These are phyloP conservation scores for Pseudocercospora macadamiae DNA, from an alignment of 2,329 filamentous ascomycete genomes.

Conservation along the genomic window DNA sequence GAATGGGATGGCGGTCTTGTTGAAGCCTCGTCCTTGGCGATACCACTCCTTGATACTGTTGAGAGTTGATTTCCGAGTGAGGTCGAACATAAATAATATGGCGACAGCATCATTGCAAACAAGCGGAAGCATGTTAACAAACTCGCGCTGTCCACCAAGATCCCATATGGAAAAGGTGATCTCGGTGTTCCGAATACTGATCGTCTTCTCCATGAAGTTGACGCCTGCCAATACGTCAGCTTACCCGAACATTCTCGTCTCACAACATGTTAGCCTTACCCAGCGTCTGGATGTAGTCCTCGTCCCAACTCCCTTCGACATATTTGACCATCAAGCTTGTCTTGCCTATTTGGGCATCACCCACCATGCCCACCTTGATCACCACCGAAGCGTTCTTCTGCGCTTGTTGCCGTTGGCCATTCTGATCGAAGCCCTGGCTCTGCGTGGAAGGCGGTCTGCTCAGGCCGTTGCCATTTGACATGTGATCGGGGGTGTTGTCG, in stretches of 20 bases:
- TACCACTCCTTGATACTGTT: slow-evolving; percentile 99
- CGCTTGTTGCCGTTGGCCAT: slow-evolving; percentile 42
- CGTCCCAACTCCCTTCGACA: slow-evolving; percentile 98
- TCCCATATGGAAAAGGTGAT: slow-evolving; percentile 99
- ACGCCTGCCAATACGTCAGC: slow-evolving; percentile 62
- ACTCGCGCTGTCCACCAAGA: slow-evolving; percentile 94
- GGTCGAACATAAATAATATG: slow-evolving; percentile 99
- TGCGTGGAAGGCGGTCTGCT: slow-evolving; percentile 38
- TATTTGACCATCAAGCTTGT: slow-evolving; percentile 99
- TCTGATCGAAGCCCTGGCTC: slow-evolving; percentile 35
- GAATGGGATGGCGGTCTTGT: slow-evolving; percentile 99
- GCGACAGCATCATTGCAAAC: slow-evolving; percentile 99
- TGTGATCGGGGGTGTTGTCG: slow-evolving; percentile 43
- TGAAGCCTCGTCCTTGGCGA: slow-evolving; percentile 93
- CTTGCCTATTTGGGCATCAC: slow-evolving; percentile 98
- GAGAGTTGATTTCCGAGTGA: slow-evolving; percentile 95
- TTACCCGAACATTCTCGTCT: background rate
- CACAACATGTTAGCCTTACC: slow-evolving; percentile 52
- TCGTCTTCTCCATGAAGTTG: slow-evolving; percentile 99
- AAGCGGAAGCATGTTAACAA: slow-evolving; percentile 99
- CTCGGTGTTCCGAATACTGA: slow-evolving; percentile 97
- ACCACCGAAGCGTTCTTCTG: slow-evolving; percentile 71
- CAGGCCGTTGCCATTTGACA: slow-evolving; percentile 37
- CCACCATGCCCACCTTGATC: slow-evolving; percentile 99
- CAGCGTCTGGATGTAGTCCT: slow-evolving; percentile 98